Evolutionary conservation across 176 grass and related monocot species (phyloP).

Genomic region (Aegilops longissima): DNA sequence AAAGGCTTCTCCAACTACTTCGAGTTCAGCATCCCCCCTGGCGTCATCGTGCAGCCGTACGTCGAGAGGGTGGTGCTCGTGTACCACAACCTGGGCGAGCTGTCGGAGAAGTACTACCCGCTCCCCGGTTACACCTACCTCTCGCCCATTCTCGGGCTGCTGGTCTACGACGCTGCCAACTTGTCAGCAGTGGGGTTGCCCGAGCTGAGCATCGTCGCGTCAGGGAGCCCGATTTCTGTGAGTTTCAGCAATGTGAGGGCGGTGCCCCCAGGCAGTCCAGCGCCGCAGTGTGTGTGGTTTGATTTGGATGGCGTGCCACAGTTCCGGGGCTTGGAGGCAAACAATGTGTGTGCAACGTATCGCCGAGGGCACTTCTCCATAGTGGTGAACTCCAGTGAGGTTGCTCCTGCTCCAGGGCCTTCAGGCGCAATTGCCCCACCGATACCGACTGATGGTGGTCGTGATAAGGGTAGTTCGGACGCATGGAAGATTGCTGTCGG

Average conservation of each 20-base stretch:
- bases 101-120: constrained; percentile 60
- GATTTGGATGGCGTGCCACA: constrained; percentile 50
- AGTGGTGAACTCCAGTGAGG: constrained; percentile 67
- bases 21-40: constrained; percentile 59
- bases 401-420: constrained; percentile 53
- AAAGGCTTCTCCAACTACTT: constrained; percentile 48
- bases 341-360: constrained; percentile 42
- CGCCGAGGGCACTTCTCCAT: constrained; percentile 78
- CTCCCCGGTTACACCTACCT: constrained; percentile 78
- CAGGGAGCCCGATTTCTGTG: constrained; percentile 42
- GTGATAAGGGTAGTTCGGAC: constrained; percentile 47
- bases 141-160: constrained; percentile 71
- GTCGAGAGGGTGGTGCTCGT: constrained; percentile 72
- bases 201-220: constrained; percentile 50
- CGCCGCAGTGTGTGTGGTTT: constrained; percentile 70
- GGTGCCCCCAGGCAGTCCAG: constrained; percentile 18
- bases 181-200: constrained; percentile 48
- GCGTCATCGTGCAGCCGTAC: constrained; percentile 70
- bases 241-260: constrained; percentile 41
- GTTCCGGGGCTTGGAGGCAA: constrained; percentile 53
- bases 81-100: constrained; percentile 67
- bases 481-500: constrained; percentile 68
- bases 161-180: constrained; percentile 79
- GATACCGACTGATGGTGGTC: background rate
- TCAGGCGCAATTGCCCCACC: constrained; percentile 6